These are phyloP conservation scores for Rasamsonia emersonii DNA, from an alignment of 2,329 filamentous ascomycete genomes.

Conservation along the genomic window DNA sequence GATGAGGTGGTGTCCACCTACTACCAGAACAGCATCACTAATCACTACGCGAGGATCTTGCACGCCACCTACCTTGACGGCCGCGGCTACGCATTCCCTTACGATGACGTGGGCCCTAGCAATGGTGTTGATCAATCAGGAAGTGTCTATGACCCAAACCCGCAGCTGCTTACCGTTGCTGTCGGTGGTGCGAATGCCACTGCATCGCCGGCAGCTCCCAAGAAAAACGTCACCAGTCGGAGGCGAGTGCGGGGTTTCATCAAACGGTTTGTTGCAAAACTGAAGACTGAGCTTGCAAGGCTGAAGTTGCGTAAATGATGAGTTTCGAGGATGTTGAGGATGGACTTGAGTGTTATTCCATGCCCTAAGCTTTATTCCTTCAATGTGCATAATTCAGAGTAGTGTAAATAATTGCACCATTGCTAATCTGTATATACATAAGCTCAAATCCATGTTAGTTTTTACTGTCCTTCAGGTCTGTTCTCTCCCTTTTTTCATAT, in stretches of 20 bases:
- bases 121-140: constrained; percentile 53
- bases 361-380: too few species aligned
- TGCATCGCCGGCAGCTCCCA: constrained; percentile 7
- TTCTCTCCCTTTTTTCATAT: too few species aligned
- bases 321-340: too few species aligned
- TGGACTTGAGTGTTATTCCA: too few species aligned
- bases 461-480: too few species aligned
- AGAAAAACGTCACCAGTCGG: constrained; percentile 1
- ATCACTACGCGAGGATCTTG: constrained; percentile 59
- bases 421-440: too few species aligned
- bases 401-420: too few species aligned
- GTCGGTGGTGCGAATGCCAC: constrained; percentile 39
- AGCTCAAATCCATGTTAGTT: too few species aligned
- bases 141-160: constrained; percentile 50
- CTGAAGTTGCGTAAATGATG: too few species aligned
- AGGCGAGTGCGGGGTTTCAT: constrained; percentile 4
- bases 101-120: constrained; percentile 58
- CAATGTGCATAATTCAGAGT: too few species aligned
- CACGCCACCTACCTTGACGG: constrained; percentile 53
- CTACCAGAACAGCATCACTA: constrained; percentile 49
- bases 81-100: constrained; percentile 61
- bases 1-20: constrained; percentile 43
- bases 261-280: constrained; percentile 6
- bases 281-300: neutral
- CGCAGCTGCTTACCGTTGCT: constrained; percentile 47